phyloP scores from a whole-genome alignment of 352 stramenopile genomes.

The Phytophthora pseudosyringae region DNA sequence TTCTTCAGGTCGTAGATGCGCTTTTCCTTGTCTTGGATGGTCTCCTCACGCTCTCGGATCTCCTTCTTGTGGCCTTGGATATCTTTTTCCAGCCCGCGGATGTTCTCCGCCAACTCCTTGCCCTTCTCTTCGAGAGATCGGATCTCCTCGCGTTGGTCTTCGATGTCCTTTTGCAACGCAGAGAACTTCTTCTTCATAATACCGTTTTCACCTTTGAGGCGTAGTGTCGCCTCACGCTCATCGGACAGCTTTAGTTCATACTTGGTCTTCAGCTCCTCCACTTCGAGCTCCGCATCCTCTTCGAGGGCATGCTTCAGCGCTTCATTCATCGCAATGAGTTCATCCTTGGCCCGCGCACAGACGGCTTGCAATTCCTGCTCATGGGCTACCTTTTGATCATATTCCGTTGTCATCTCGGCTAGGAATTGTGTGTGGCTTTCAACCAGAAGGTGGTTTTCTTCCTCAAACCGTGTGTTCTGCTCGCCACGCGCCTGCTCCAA shows the following conservation, averaged over 20 bases:
- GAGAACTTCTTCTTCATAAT: conserved; percentile 98
- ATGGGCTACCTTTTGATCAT: conserved; percentile 88
- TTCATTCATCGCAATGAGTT: conserved; percentile 90
- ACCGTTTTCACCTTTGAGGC: conserved; percentile 95
- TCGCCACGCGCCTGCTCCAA: conserved; percentile 78
- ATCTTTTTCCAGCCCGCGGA: conserved; percentile 92
- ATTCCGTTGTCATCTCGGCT: conserved; percentile 93
- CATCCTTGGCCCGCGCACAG: conserved; percentile 65
- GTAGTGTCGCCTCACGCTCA: conserved; percentile 91
- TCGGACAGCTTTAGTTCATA: conserved; percentile 92
- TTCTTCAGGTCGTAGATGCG: conserved; percentile 98
- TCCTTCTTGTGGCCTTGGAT: conserved; percentile 94
- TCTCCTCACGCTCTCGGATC: conserved; percentile 93
- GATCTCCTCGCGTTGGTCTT: conserved; percentile 96
- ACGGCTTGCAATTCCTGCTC: conserved; percentile 83
- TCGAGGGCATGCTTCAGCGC: conserved; percentile 92
- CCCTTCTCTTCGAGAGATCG: conserved; percentile 91
- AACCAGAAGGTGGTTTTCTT: conserved; percentile 80
- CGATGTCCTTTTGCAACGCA: conserved; percentile 93
- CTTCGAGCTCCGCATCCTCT: conserved; percentile 94
- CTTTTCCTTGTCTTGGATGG: conserved; percentile 96
- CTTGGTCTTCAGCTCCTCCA: conserved; percentile 91
- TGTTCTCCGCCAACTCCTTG: conserved; percentile 93
- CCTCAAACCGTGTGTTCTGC: conserved; percentile 75
- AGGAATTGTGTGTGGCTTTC: conserved; percentile 88